These are phyloP conservation scores for Epicoccum nigrum DNA, from an alignment of 2,329 filamentous ascomycete genomes.

Conservation along the genomic window DNA sequence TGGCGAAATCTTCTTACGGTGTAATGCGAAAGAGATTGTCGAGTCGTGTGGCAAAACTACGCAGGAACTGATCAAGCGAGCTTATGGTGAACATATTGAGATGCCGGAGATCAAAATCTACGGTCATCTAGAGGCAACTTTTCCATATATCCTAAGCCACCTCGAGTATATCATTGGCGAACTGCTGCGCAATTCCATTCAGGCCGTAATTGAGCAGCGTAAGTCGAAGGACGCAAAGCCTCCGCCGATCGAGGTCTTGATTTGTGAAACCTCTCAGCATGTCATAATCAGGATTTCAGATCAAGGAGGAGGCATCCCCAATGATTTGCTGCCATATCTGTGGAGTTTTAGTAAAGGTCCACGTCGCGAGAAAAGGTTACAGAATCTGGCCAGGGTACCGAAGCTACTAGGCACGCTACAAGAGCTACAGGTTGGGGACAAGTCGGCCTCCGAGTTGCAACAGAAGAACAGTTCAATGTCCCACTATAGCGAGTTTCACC, in stretches of 20 bases:
- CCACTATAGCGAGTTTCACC: conserved; percentile 34
- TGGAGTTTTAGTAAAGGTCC: conserved; percentile 98
- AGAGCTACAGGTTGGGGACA: conserved; percentile 65
- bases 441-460: conserved; percentile 18
- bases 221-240: conserved; percentile 57
- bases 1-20: conserved; percentile 92
- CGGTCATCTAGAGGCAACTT: conserved; percentile 86
- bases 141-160: conserved; percentile 95
- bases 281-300: conserved; percentile 97
- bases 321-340: conserved; percentile 82
- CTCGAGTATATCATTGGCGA: conserved; percentile 98
- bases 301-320: conserved; percentile 88
- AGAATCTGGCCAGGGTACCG: conserved; percentile 85
- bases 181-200: conserved; percentile 90
- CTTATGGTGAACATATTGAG: conserved; percentile 72
- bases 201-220: conserved; percentile 83
- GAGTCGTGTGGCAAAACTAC: conserved; percentile 80
- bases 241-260: conserved; percentile 88
- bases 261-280: conserved; percentile 92
- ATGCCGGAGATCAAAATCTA: conserved; percentile 83
- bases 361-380: conserved; percentile 74
- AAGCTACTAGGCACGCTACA: conserved; percentile 93
- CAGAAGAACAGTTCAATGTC: conserved; percentile 29
- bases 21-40: conserved; percentile 88
- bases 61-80: conserved; percentile 73